Evolutionary conservation across 768 basidiomycete species (phyloP).

Genomic region (Vishniacozyma victoriae): DNA sequence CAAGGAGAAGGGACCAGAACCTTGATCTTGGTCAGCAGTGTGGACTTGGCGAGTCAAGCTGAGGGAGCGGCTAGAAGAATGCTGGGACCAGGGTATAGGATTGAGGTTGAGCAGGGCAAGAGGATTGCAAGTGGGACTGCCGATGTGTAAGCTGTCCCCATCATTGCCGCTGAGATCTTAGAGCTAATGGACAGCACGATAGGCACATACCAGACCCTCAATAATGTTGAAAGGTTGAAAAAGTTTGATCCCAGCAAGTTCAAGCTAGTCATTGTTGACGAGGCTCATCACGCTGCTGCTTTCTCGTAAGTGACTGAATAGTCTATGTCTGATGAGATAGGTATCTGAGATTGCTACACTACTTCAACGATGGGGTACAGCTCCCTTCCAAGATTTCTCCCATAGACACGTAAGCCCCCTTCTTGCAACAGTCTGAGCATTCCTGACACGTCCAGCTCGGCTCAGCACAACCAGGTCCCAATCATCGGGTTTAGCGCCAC

Average conservation of each 20-base stretch:
- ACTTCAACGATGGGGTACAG: slow-evolving; percentile 61
- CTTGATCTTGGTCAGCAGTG: slow-evolving; percentile 75
- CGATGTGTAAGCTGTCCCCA: slow-evolving; percentile 63
- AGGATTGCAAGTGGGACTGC: slow-evolving; percentile 71
- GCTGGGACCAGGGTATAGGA: slow-evolving; percentile 62
- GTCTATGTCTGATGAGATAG: slow-evolving; percentile 44
- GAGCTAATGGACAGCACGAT: slow-evolving; percentile 29
- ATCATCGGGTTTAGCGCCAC: slow-evolving; percentile 94
- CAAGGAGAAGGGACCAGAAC: slow-evolving; percentile 50
- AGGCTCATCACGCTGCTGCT: slow-evolving; percentile 92
- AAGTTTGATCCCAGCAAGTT: slow-evolving; percentile 67
- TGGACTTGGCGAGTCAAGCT: slow-evolving; percentile 80
- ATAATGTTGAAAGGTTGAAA: slow-evolving; percentile 57
- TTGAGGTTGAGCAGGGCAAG: slow-evolving; percentile 87
- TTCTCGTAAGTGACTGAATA: slow-evolving; percentile 61
- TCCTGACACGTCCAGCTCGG: background rate
- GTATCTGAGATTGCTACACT: slow-evolving; percentile 75
- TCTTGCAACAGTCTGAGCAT: background rate
- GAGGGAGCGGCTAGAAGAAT: slow-evolving; percentile 62
- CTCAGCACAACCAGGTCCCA: slow-evolving; percentile 52
- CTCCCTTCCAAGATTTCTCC: slow-evolving; percentile 46
- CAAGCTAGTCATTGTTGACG: slow-evolving; percentile 79
- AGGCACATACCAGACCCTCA: slow-evolving; percentile 57
- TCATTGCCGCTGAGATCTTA: too few species aligned
- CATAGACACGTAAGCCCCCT: slow-evolving; percentile 23